Evolutionary conservation across 148 eudicot species (phyloP).

Genomic region (Heliamphora exappendiculata): DNA sequence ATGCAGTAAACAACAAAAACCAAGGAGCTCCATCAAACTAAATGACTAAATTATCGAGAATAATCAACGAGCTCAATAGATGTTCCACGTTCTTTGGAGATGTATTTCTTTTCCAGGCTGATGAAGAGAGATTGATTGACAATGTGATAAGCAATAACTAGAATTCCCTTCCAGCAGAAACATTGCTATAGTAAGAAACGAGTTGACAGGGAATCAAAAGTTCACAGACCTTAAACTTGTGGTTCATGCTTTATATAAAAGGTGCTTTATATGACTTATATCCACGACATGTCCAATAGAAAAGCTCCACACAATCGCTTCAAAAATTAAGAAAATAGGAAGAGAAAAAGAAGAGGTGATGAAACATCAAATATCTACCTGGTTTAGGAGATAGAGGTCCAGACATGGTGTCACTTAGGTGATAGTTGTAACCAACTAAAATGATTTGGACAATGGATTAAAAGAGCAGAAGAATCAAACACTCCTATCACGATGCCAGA

Average conservation of each 20-base stretch:
- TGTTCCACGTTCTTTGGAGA: not conserved
- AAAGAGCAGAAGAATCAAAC: slow-evolving; percentile 15
- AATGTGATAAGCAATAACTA: not conserved
- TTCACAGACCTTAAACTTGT: not conserved
- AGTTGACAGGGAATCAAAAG: not conserved
- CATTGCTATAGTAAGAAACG: not conserved
- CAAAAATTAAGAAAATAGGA: not conserved
- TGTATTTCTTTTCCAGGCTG: not conserved
- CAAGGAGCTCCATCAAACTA: not conserved
- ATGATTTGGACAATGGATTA: not conserved
- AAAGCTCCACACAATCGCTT: not conserved
- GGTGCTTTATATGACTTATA: not conserved
- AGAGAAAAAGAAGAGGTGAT: not conserved
- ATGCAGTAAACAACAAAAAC: not conserved
- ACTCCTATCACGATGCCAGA: slow-evolving; percentile 15
- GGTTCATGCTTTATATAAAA: not conserved
- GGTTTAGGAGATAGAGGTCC: slow-evolving; percentile 19
- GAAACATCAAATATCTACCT: slow-evolving; percentile 5
- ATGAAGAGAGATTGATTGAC: not conserved
- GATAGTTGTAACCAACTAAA: not conserved
- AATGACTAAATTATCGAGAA: not conserved
- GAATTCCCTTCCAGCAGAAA: not conserved
- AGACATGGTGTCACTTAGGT: slow-evolving; percentile 16
- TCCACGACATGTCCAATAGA: not conserved
- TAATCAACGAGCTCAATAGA: not conserved